Evolutionary conservation across 1,284 basidiomycete species (phyloP).

Genomic region (Fistulina hepatica): DNA sequence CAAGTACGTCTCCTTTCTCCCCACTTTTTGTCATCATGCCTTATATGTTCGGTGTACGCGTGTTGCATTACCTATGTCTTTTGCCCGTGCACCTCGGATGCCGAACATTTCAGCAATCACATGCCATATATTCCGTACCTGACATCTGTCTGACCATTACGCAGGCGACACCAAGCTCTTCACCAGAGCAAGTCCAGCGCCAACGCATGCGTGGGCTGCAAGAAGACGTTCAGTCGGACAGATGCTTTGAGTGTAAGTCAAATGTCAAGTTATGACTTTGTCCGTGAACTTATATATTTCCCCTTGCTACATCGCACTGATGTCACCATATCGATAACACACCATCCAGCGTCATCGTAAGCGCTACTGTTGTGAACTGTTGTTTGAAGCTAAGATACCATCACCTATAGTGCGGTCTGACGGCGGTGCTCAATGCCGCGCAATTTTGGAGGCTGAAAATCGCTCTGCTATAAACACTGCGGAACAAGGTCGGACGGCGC

Average conservation of each 20-base stretch:
- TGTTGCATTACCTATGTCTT: too few species aligned
- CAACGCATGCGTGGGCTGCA: slow-evolving; percentile 85
- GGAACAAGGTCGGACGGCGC: too few species aligned
- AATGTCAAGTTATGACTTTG: too few species aligned
- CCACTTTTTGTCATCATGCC: too few species aligned
- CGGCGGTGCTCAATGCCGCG: slow-evolving; percentile 65
- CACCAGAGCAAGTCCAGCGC: slow-evolving; percentile 77
- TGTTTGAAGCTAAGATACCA: slow-evolving; percentile 4
- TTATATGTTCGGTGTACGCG: too few species aligned
- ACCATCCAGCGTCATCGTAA: slow-evolving; percentile 35
- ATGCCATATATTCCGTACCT: slow-evolving; percentile 5
- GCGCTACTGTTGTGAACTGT: not conserved
- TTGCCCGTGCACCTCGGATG: too few species aligned
- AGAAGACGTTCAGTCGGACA: slow-evolving; percentile 87
- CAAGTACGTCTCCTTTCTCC: slow-evolving; percentile 66
- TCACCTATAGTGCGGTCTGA: slow-evolving; percentile 60
- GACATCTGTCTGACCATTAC: slow-evolving; percentile 9
- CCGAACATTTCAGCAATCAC: too few species aligned
- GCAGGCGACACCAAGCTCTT: slow-evolving; percentile 74
- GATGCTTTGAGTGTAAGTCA: too few species aligned
- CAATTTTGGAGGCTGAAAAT: slow-evolving; percentile 20
- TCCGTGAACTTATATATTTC: slow-evolving; percentile 72
- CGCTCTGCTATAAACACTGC: too few species aligned
- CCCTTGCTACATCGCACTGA: slow-evolving; percentile 15
- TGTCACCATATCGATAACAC: slow-evolving; percentile 22